phyloP scores from a whole-genome alignment of 345 rosid genomes.

The Xanthoceras sorbifolium region DNA sequence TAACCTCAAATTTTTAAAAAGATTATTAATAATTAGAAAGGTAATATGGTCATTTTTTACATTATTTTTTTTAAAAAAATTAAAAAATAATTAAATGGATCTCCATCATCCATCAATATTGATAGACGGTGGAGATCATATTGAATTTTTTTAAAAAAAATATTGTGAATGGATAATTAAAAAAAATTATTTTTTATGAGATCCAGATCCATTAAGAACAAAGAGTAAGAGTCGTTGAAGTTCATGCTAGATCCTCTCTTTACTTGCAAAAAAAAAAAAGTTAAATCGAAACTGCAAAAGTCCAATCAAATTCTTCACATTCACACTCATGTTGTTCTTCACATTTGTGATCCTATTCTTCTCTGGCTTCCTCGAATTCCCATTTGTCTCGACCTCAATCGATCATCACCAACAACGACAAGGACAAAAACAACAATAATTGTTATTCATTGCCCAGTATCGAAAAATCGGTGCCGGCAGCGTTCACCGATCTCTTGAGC shows the following conservation, averaged over 20 bases:
- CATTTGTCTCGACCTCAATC: constrained; percentile 47
- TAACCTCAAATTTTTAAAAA: too few species aligned
- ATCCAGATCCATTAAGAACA: too few species aligned
- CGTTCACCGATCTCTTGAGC: constrained; percentile 56
- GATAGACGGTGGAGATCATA: too few species aligned
- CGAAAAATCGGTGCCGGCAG: constrained; percentile 32
- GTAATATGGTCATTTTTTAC: too few species aligned
- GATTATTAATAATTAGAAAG: too few species aligned
- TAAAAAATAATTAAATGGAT: too few species aligned
- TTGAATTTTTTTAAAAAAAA: too few species aligned
- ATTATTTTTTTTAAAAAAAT: too few species aligned
- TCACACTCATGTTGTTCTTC: constrained; percentile 60
- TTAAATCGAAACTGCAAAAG: background rate
- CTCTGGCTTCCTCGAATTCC: constrained; percentile 76
- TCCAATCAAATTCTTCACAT: constrained; percentile 16
- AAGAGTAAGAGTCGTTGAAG: background rate
- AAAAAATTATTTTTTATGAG: too few species aligned
- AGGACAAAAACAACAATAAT: background rate
- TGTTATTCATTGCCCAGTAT: constrained; percentile 11
- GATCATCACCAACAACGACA: constrained; percentile 1
- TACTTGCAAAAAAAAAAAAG: too few species aligned
- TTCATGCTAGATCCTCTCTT: background rate
- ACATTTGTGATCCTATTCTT: constrained; percentile 69
- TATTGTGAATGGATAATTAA: too few species aligned
- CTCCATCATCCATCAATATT: too few species aligned